Evolutionary conservation across 768 basidiomycete species (phyloP), one percentile per base, ranked within the genome.

Genomic region (Mrakia hoshinonis): DNA sequence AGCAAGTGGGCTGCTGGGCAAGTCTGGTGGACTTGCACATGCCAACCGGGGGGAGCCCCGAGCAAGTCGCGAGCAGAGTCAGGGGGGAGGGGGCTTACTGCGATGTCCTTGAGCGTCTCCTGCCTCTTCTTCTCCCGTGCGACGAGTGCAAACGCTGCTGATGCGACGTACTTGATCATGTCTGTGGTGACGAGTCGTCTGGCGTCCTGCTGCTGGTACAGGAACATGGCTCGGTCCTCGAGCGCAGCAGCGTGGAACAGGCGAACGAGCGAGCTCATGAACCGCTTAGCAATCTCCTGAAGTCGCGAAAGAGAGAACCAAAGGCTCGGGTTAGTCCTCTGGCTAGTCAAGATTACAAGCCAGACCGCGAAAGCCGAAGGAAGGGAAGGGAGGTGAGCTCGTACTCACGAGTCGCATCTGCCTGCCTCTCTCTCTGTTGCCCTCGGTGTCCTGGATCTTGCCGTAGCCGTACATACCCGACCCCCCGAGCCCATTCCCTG

Each of bases 91-190:
- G 34, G 2, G 60, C 70, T n/a, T 58, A 72, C 70, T n/a, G 63
- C 64, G 43, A 72, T 67, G 39, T 67, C 52, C 47, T 51, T 46
- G 10, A 72, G 31, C 18, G 70, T 67, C 20, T 72, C 55, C 22
- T 43, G 46, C 38, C 70, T 39, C 65, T 51, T 61, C 46, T 58
- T 52, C 26, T 72, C 70, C 26, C 55, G 46, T 12, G 65, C 36
- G 47, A 54, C 70, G 65, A 72, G 11, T 2, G 70, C 70, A 29
- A 72, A 65, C 7, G 70, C 51, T 18, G 70, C 70, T 24, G 65
- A 38, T 1, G 65, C 70, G 34, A 67, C 51, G 49, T 58, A 66
- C 15, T 24, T 61, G 31, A 54, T 51, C 47, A 26, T 39, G 34
- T 68, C 43, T 13, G n/a, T 36, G 13, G 36, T 67, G 63, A 48